phyloP scores from a whole-genome alignment of 1,284 basidiomycete genomes.

The Rhodotorula glutinis region DNA sequence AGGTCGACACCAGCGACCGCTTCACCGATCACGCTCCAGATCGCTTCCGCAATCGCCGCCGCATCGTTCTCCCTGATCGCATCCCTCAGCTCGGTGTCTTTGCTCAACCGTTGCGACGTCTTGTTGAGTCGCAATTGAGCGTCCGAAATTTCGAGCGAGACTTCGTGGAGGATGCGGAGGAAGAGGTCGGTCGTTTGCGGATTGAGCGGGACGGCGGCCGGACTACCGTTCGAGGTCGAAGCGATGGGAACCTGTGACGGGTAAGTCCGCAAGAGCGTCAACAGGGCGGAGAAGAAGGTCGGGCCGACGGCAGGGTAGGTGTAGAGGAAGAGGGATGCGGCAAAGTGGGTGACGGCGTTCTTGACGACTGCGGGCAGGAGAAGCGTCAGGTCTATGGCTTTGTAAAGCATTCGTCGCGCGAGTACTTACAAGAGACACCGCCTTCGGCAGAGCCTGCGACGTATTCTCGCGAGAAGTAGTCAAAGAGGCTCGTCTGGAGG shows the following conservation, averaged over 20 bases:
- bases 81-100: slow-evolving; percentile 80
- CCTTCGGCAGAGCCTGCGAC: slow-evolving; percentile 70
- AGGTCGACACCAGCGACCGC: slow-evolving; percentile 56
- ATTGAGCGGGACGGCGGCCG: slow-evolving; percentile 60
- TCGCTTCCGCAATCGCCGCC: slow-evolving; percentile 76
- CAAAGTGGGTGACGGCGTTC: slow-evolving; percentile 98
- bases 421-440: slow-evolving; percentile 55
- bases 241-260: slow-evolving; percentile 50
- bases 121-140: slow-evolving; percentile 74
- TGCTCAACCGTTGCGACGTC: slow-evolving; percentile 61
- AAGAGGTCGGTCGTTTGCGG: slow-evolving; percentile 77
- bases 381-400: slow-evolving; percentile 43
- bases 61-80: slow-evolving; percentile 85
- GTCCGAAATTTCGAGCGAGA: slow-evolving; percentile 88
- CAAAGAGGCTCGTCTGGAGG: slow-evolving; percentile 65
- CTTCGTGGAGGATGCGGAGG: slow-evolving; percentile 82
- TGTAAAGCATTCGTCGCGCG: slow-evolving; percentile 45
- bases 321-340: slow-evolving; percentile 89
- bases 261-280: slow-evolving; percentile 64
- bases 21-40: slow-evolving; percentile 77
- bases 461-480: slow-evolving; percentile 76
- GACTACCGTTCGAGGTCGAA: slow-evolving; percentile 15
- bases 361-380: slow-evolving; percentile 56
- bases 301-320: slow-evolving; percentile 82
- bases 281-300: slow-evolving; percentile 72